Evolutionary conservation across 2,329 filamentous ascomycete species (phyloP), one percentile per base, ranked within the genome.

Genomic region (Sporothrix protearum): DNA sequence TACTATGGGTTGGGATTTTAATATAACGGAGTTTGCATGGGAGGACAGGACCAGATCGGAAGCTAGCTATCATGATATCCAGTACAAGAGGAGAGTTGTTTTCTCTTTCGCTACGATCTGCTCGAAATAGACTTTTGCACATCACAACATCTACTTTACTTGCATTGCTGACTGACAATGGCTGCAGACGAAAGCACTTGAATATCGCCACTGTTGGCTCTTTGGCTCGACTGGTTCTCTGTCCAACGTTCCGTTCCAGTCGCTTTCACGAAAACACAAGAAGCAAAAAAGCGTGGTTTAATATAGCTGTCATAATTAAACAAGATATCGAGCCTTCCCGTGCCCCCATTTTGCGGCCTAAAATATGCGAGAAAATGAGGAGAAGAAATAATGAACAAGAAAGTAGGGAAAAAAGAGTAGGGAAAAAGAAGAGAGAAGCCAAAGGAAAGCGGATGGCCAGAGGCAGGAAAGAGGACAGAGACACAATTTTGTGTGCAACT

Each of bases 391-490:
- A 59, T 66, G 22, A 30, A 59, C 25, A 73, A 74, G 73, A 77
- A 73, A 78, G 53, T 28, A 77, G 30, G 30, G 68, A 36, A 67
- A 73, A 59, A 68, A 25, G 25, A 59, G 55, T 28, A 77, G 30
- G 30, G 68, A 36, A 67, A 73, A 59, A 68, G 33, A 33, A 59
- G 55, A 19, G 36, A 59, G 14, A 71, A 73, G 73, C 76, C 72
- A 78, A 42, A 14, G 76, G 45, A n/a, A 71, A 33, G n/a, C n/a
- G n/a, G 67, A 71, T 2, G 12, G 47, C 47, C 69, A 66, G 72
- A 74, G 72, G 57, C 42, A 53, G 64, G 10, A 16, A 7, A 39
- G 14, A 2, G 19, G n/a, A 5, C 25, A 2, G 59, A 19, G 36
- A 45, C 10, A 64, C 10, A 64, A 16, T 36, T 45, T 64, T 14